A percentile compares a stretch with the other conserved stretches of the same genome.
phyloP scores from a whole-genome alignment of 306 rosid species.

The Cyamopsis tetragonoloba region DNA sequence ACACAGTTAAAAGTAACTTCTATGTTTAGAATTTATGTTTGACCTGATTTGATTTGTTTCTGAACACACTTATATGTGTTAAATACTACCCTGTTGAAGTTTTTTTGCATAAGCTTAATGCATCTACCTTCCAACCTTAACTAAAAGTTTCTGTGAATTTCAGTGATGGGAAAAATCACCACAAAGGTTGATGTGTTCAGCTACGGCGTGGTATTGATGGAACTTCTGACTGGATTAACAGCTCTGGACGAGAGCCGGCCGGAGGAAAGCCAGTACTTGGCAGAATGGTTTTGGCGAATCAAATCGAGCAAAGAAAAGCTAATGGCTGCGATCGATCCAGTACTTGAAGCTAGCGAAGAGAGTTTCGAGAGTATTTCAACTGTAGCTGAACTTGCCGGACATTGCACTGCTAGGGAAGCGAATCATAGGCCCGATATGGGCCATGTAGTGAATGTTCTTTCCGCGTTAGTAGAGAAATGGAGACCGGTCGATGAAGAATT shows the following conservation, averaged over 20 bases:
- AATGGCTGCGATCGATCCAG: constrained; percentile 57
- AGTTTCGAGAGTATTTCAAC: constrained; percentile 40
- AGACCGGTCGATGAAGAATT: constrained; percentile 47
- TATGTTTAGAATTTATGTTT: too few species aligned
- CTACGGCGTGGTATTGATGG: constrained; percentile 81
- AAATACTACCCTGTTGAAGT: neutral
- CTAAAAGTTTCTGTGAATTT: constrained; percentile 14
- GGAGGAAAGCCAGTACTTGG: constrained; percentile 79
- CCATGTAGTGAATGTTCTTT: constrained; percentile 53
- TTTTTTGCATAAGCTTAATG: neutral
- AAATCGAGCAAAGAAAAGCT: constrained; percentile 60
- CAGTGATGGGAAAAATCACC: constrained; percentile 89
- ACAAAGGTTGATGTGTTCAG: constrained; percentile 78
- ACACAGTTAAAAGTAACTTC: too few species aligned
- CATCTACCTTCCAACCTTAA: constrained; percentile 8
- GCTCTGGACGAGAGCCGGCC: constrained; percentile 78
- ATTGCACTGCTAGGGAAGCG: constrained; percentile 75
- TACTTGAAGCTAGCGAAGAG: constrained; percentile 44
- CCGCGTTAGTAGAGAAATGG: constrained; percentile 67
- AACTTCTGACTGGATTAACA: constrained; percentile 62
- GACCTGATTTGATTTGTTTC: too few species aligned
- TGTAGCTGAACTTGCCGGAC: constrained; percentile 73
- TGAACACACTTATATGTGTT: too few species aligned
- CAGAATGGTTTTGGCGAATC: constrained; percentile 71
- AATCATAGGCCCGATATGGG: constrained; percentile 75